These are phyloP conservation scores for Lunularia cruciata DNA, from an alignment of 225 moss, liverwort and hornwort genomes.

Conservation along the genomic window DNA sequence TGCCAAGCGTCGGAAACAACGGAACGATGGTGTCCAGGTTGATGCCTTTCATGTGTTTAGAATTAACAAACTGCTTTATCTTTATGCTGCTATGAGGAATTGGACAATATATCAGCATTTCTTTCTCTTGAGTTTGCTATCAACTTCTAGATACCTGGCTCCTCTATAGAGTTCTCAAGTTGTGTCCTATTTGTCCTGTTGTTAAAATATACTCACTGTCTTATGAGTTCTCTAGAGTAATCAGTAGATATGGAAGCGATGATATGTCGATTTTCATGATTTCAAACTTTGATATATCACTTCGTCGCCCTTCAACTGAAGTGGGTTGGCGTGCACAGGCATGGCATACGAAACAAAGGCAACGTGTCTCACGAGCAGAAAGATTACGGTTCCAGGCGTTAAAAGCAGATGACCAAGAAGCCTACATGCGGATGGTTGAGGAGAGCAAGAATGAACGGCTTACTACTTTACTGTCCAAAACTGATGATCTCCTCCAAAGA, in stretches of 20 bases:
- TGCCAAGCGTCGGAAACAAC: constrained; percentile 80
- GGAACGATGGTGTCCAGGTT: constrained; percentile 85
- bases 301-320: neutral
- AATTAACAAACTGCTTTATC: too few species aligned
- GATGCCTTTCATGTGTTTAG: neutral
- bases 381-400: constrained; percentile 90
- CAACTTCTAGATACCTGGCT: too few species aligned
- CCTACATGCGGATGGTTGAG: constrained; percentile 97
- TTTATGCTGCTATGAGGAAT: too few species aligned
- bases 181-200: too few species aligned
- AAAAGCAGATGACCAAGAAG: constrained; percentile 98
- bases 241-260: too few species aligned
- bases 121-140: too few species aligned
- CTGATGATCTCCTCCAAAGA: constrained; percentile 90
- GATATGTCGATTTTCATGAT: too few species aligned
- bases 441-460: constrained; percentile 98
- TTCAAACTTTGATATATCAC: too few species aligned
- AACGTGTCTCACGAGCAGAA: constrained; percentile 90
- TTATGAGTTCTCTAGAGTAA: too few species aligned
- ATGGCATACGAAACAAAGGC: constrained; percentile 97
- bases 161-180: too few species aligned
- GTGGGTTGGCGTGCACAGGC: constrained; percentile 40
- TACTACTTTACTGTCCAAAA: constrained; percentile 87
- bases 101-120: too few species aligned
- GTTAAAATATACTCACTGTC: too few species aligned